Evolutionary conservation across 768 basidiomycete species (phyloP).

Genomic region (Imleria badia): DNA sequence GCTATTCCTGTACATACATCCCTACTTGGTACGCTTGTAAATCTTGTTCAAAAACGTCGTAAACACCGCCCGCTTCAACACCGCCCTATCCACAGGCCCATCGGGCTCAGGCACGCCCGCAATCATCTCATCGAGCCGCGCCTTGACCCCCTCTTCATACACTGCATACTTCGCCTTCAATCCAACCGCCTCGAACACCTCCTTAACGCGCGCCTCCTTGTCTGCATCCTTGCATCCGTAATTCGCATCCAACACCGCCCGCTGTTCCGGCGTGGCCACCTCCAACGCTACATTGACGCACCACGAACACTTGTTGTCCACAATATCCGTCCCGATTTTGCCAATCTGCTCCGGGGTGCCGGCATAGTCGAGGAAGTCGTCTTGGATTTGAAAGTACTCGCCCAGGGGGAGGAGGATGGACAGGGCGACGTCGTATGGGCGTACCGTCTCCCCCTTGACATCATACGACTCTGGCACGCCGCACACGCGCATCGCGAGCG

Average conservation of each 20-base stretch:
- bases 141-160: constrained; percentile 80
- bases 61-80: constrained; percentile 70
- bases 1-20: no score
- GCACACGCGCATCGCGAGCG: constrained; percentile 84
- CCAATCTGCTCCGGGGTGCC: constrained; percentile 90
- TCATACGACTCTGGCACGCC: constrained; percentile 55
- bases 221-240: constrained; percentile 57
- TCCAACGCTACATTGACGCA: constrained; percentile 84
- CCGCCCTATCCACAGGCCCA: constrained; percentile 39
- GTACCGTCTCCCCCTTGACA: constrained; percentile 39
- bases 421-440: constrained; percentile 71
- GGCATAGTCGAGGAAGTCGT: constrained; percentile 94
- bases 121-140: constrained; percentile 66
- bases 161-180: constrained; percentile 62
- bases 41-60: constrained; percentile 88
- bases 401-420: constrained; percentile 89
- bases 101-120: constrained; percentile 64
- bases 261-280: constrained; percentile 54
- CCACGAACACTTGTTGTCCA: constrained; percentile 99
- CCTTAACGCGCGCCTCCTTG: constrained; percentile 59
- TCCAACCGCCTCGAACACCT: constrained; percentile 68
- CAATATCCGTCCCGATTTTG: constrained; percentile 96
- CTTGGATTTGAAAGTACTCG: constrained; percentile 98
- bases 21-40: constrained; percentile 57
- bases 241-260: constrained; percentile 58